Evolutionary conservation across 2,329 filamentous ascomycete species (phyloP).

Genomic region (Endoconidiophora laricicola): DNA sequence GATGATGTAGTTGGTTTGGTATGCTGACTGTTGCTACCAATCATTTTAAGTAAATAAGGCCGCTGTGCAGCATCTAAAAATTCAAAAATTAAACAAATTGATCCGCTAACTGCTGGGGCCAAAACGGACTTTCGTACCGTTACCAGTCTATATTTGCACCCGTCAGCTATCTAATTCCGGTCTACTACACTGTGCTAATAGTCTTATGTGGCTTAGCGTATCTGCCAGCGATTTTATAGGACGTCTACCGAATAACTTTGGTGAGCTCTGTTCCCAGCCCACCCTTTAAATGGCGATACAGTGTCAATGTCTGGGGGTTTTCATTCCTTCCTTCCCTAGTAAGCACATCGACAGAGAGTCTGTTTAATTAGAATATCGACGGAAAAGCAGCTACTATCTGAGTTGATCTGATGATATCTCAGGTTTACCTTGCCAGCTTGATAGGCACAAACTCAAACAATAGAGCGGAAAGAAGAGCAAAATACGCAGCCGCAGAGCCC

Average conservation of each 20-base stretch:
- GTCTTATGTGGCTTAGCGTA: neutral
- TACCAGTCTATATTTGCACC: neutral
- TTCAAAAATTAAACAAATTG: no score
- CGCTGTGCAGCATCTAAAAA: no score
- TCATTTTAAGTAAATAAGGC: no score
- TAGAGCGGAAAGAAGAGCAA: neutral
- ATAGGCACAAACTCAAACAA: neutral
- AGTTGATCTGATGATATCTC: neutral
- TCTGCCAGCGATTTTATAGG: neutral
- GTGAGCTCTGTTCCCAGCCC: slow-evolving; percentile 2
- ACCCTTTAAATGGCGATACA: slow-evolving; percentile 3
- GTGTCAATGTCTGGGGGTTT: neutral
- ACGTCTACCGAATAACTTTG: neutral
- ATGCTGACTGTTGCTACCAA: no score
- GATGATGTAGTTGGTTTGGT: no score
- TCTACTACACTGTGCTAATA: neutral
- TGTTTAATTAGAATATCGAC: neutral
- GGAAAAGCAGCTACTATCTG: neutral
- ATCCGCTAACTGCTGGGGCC: neutral
- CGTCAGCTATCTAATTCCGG: neutral
- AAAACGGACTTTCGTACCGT: neutral
- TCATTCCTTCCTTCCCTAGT: slow-evolving; percentile 3
- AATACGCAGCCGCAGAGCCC: neutral
- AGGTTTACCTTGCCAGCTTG: neutral
- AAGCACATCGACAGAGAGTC: neutral